These are phyloP conservation scores for Trichopus zeylanicus DNA, from an alignment of 116 monocot species.

Conservation along the genomic window DNA sequence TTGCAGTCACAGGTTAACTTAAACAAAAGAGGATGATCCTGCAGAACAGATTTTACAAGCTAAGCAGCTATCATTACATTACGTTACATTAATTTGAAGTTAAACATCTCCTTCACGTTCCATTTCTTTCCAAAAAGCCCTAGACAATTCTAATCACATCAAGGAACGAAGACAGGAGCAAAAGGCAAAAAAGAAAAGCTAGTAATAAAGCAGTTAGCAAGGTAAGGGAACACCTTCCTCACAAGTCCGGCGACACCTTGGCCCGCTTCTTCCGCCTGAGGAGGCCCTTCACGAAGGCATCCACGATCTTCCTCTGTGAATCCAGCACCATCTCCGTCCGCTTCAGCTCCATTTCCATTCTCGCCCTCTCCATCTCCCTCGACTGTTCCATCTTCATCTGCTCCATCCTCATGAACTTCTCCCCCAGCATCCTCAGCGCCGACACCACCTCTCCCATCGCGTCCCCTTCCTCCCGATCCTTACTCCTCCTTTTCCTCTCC, in stretches of 20 bases:
- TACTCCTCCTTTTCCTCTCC: conserved; percentile 21
- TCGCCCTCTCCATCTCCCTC: conserved; percentile 8
- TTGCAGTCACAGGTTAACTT: no score
- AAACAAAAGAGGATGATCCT: not conserved
- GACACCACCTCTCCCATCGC: conserved; percentile 34
- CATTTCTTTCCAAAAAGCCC: not conserved
- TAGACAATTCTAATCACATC: not conserved
- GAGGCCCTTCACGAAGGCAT: conserved; percentile 8
- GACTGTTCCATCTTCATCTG: conserved; percentile 10
- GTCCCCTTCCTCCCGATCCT: conserved; percentile 10
- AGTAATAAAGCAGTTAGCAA: no score
- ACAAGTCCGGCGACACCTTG: conserved; percentile 1
- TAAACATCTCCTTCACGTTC: not conserved
- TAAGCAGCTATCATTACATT: not conserved
- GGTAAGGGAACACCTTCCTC: not conserved
- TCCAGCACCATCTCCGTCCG: conserved; percentile 11
- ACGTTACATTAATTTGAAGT: not conserved
- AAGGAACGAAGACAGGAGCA: not conserved
- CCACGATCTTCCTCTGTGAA: not conserved
- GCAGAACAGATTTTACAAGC: not conserved
- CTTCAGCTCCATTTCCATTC: conserved; percentile 17
- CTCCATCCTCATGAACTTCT: conserved; percentile 10
- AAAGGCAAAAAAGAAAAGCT: not conserved
- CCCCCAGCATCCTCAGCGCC: conserved; percentile 40
- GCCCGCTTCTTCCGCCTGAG: conserved; percentile 1